A percentile compares a stretch with the other conserved stretches of the same genome.
Evolutionary conservation across 768 basidiomycete species (phyloP).

Genomic region (Pleurotus eryngii): DNA sequence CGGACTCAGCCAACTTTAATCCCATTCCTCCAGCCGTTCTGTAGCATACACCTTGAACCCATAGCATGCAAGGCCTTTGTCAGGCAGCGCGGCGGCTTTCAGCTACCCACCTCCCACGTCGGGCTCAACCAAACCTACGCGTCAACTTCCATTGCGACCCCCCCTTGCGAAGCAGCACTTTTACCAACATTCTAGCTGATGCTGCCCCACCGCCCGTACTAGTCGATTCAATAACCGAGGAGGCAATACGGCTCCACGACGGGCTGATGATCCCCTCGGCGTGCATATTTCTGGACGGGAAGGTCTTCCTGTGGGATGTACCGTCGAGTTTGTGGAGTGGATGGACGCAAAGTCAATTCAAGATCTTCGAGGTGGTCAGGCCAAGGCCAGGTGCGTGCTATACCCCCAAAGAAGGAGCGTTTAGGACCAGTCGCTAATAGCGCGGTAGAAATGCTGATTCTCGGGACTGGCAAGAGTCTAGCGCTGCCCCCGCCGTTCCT

Average conservation of each 20-base stretch:
- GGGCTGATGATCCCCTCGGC: slow-evolving; percentile 76
- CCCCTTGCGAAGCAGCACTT: slow-evolving; percentile 26
- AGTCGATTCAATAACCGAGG: slow-evolving; percentile 59
- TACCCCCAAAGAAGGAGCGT: neutral
- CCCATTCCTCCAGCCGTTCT: too few relatives aligned
- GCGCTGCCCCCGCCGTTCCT: slow-evolving; percentile 68
- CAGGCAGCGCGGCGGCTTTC: too few relatives aligned
- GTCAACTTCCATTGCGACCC: slow-evolving; percentile 15
- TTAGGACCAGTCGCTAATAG: neutral
- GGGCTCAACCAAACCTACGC: neutral
- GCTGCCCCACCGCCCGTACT: slow-evolving; percentile 68
- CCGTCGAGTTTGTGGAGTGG: slow-evolving; percentile 49
- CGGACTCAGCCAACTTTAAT: too few relatives aligned
- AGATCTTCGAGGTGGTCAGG: slow-evolving; percentile 75
- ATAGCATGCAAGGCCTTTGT: too few relatives aligned
- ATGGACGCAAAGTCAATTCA: slow-evolving; percentile 74
- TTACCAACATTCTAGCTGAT: slow-evolving; percentile 74
- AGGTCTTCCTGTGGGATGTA: slow-evolving; percentile 90
- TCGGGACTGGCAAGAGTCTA: slow-evolving; percentile 80
- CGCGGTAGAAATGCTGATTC: slow-evolving; percentile 74
- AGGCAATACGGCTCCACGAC: slow-evolving; percentile 71
- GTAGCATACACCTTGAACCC: too few relatives aligned
- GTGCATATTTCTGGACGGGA: slow-evolving; percentile 81
- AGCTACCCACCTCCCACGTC: neutral
- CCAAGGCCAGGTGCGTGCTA: slow-evolving; percentile 77